Evolutionary conservation across 331 rosid species (phyloP).

Genomic region (Quercus lobata): DNA sequence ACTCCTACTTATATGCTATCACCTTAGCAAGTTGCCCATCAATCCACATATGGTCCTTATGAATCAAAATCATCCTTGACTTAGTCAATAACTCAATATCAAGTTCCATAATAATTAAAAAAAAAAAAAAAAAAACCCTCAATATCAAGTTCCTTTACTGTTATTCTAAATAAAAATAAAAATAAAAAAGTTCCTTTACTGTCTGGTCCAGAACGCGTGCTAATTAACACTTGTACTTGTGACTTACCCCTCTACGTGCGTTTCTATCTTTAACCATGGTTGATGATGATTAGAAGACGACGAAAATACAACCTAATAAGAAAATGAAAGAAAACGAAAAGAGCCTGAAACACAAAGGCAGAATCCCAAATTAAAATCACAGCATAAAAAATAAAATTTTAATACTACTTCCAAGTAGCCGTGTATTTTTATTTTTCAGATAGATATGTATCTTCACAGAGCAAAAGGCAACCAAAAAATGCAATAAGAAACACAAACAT

Average conservation of each 20-base stretch:
- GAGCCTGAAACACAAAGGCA: background rate
- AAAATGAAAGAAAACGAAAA: conserved; percentile 11
- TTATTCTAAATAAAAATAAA: too few relatives aligned
- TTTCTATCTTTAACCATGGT: background rate
- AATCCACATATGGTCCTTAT: too few relatives aligned
- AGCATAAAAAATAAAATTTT: background rate
- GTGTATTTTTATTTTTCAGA: background rate
- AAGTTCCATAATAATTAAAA: too few relatives aligned
- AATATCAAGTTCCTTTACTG: background rate
- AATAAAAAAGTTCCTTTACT: too few relatives aligned
- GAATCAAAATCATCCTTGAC: too few relatives aligned
- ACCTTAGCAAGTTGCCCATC: too few relatives aligned
- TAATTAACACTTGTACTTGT: background rate
- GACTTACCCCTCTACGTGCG: background rate
- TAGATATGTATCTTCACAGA: background rate
- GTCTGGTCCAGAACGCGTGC: background rate
- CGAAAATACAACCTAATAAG: conserved; percentile 8
- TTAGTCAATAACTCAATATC: background rate
- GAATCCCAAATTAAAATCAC: background rate
- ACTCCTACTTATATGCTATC: too few relatives aligned
- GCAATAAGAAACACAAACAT: conserved; percentile 19
- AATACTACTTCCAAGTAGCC: background rate
- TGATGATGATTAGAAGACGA: conserved; percentile 23
- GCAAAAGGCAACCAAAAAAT: background rate
- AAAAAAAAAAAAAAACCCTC: too few relatives aligned